phyloP scores from a whole-genome alignment of 768 basidiomycete species.

The Fistulinella prunicolor region DNA sequence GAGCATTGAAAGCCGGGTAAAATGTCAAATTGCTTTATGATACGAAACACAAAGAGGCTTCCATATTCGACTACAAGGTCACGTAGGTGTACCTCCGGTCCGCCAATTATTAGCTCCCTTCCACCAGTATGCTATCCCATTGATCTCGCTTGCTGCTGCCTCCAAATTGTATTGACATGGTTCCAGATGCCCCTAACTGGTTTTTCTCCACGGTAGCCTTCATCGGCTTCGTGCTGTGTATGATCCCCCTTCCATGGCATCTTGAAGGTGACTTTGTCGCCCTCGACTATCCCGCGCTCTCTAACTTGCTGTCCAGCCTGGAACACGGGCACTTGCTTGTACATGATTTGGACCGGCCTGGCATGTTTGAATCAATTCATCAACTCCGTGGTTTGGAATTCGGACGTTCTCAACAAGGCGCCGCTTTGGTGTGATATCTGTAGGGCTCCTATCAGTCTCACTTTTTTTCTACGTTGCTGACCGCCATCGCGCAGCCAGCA shows the following conservation, averaged over 20 bases:
- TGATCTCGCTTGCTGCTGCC: background rate
- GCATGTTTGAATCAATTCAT: slow-evolving; percentile 43
- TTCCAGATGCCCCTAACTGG: slow-evolving; percentile 22
- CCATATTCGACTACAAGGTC: too few relatives aligned
- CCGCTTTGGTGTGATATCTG: slow-evolving; percentile 69
- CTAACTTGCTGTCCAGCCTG: slow-evolving; percentile 29
- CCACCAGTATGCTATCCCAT: too few relatives aligned
- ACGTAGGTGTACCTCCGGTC: too few relatives aligned
- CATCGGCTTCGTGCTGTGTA: slow-evolving; percentile 50
- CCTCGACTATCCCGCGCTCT: background rate
- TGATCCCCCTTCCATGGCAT: slow-evolving; percentile 69
- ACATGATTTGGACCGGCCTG: slow-evolving; percentile 45
- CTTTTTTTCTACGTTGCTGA: background rate
- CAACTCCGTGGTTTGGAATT: slow-evolving; percentile 54
- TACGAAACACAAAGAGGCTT: too few relatives aligned
- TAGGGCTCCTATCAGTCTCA: slow-evolving; percentile 33
- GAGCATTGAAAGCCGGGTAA: too few relatives aligned
- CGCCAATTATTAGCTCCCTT: too few relatives aligned
- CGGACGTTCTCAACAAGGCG: slow-evolving; percentile 35
- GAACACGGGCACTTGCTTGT: slow-evolving; percentile 47
- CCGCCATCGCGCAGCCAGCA: slow-evolving; percentile 25
- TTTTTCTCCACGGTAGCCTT: slow-evolving; percentile 52
- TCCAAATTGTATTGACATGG: slow-evolving; percentile 12
- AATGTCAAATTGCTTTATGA: too few relatives aligned
- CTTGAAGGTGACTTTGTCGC: slow-evolving; percentile 25